A percentile compares a stretch with the other conserved stretches of the same genome.
phyloP scores from a whole-genome alignment of 139 green algal genomes.

The Nannochloris sp. region DNA sequence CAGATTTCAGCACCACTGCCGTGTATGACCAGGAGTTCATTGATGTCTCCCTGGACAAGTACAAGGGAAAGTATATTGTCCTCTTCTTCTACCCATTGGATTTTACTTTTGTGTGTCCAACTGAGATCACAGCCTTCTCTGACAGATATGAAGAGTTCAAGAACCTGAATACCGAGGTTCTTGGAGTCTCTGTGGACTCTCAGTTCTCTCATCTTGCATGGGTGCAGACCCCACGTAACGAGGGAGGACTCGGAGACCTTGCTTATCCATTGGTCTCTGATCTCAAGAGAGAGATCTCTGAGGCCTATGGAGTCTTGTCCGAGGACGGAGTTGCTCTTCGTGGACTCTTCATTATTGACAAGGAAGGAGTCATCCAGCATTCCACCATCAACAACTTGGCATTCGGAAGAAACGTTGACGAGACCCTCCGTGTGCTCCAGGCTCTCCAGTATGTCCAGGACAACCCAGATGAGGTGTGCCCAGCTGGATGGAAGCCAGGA shows the following conservation, averaged over 20 bases:
- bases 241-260: conserved; percentile 88
- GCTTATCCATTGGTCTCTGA: conserved; percentile 95
- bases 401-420: conserved; percentile 93
- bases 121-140: conserved; percentile 97
- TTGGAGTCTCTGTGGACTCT: conserved; percentile 84
- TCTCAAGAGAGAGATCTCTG: conserved; percentile 83
- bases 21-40: conserved; percentile 94
- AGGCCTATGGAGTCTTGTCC: conserved; percentile 83
- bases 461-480: conserved; percentile 87
- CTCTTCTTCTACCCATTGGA: conserved; percentile 99
- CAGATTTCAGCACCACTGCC: conserved; percentile 87
- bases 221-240: conserved; percentile 87
- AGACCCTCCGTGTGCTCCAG: conserved; percentile 91
- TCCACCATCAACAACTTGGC: conserved; percentile 98
- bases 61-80: conserved; percentile 96
- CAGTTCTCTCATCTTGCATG: conserved; percentile 98
- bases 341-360: conserved; percentile 94
- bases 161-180: conserved; percentile 74
- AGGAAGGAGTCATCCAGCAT: conserved; percentile 92
- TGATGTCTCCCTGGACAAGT: conserved; percentile 78
- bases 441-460: conserved; percentile 92
- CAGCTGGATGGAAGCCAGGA: conserved; percentile 96
- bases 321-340: conserved; percentile 77
- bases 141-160: conserved; percentile 88
- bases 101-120: conserved; percentile 91